A percentile compares a stretch with the other conserved stretches of the same genome.
Evolutionary conservation across 495 filamentous ascomycete species (phyloP).

Genomic region (Daldinia decipiens): DNA sequence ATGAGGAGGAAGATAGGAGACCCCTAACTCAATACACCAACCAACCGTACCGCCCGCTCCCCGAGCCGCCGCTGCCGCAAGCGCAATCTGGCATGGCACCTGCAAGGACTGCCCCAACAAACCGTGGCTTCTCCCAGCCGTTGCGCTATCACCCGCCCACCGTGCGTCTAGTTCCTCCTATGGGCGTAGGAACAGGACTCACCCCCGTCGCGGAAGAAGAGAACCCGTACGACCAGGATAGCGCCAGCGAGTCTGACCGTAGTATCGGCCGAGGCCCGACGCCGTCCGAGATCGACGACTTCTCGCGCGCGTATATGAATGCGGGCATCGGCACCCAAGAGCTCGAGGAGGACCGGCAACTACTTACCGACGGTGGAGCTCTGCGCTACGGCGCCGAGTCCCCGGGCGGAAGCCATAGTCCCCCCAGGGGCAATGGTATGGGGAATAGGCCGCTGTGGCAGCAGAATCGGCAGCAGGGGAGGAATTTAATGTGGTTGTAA

Average conservation of each 20-base stretch:
- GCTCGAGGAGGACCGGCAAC: constrained; percentile 39
- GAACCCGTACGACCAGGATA: constrained; percentile 23
- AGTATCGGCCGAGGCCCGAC: constrained; percentile 23
- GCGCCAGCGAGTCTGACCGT: not conserved
- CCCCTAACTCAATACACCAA: constrained; percentile 29
- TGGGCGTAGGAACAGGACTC: constrained; percentile 41
- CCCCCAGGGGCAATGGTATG: constrained; percentile 9
- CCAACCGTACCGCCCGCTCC: constrained; percentile 27
- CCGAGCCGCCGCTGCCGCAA: constrained; percentile 23
- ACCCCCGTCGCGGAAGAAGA: constrained; percentile 47
- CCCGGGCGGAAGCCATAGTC: constrained; percentile 23
- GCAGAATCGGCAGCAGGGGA: constrained; percentile 59
- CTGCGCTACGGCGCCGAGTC: constrained; percentile 15
- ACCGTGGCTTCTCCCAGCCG: constrained; percentile 43
- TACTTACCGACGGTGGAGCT: constrained; percentile 34
- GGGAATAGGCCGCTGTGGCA: constrained; percentile 56
- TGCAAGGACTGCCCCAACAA: constrained; percentile 6
- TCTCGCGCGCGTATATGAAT: constrained; percentile 53
- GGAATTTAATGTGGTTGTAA: constrained; percentile 61
- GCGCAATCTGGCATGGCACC: constrained; percentile 11
- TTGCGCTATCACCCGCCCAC: constrained; percentile 39
- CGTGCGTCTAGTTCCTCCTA: constrained; percentile 3
- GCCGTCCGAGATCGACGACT: constrained; percentile 55
- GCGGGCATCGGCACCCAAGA: constrained; percentile 56
- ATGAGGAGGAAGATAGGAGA: constrained; percentile 43